A percentile compares a stretch with the other conserved stretches of the same genome.
Evolutionary conservation across 306 rosid genomes (phyloP).

Genomic region (Casuarina equisetifolia): DNA sequence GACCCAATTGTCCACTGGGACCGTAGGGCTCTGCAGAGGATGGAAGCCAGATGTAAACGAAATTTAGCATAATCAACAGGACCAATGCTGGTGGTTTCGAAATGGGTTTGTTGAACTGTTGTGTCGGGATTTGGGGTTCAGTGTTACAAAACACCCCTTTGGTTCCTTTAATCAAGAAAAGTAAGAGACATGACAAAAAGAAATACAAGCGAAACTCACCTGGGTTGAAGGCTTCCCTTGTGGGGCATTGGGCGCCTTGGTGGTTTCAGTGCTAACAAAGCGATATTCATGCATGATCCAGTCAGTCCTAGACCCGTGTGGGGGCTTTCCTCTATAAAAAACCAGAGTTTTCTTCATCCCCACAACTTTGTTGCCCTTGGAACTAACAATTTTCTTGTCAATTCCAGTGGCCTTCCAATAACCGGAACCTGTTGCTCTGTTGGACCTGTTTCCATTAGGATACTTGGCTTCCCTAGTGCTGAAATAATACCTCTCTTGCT

Average conservation of each 20-base stretch:
- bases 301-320: slow-evolving; percentile 85
- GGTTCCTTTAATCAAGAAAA: not conserved
- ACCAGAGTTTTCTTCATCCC: slow-evolving; percentile 96
- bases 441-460: slow-evolving; percentile 89
- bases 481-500: slow-evolving; percentile 89
- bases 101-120: not conserved
- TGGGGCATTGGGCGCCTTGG: slow-evolving; percentile 15
- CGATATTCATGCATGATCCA: slow-evolving; percentile 99
- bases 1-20: slow-evolving; percentile 69
- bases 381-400: slow-evolving; percentile 65
- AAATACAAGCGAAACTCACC: slow-evolving; percentile 27
- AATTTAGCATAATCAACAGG: not conserved
- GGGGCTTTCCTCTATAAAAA: slow-evolving; percentile 88
- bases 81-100: slow-evolving; percentile 5
- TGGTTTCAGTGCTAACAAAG: slow-evolving; percentile 37
- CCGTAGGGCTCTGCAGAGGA: slow-evolving; percentile 37
- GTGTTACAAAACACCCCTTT: not conserved
- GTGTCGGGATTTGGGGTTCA: not conserved
- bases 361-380: slow-evolving; percentile 50
- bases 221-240: slow-evolving; percentile 28
- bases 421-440: slow-evolving; percentile 86
- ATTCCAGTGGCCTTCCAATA: slow-evolving; percentile 98
- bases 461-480: slow-evolving; percentile 91
- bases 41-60: not conserved
- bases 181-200: not conserved